Conservation (phyloP, 2,329 filamentous ascomycete species). For the Whalleya microplaca region DNA sequence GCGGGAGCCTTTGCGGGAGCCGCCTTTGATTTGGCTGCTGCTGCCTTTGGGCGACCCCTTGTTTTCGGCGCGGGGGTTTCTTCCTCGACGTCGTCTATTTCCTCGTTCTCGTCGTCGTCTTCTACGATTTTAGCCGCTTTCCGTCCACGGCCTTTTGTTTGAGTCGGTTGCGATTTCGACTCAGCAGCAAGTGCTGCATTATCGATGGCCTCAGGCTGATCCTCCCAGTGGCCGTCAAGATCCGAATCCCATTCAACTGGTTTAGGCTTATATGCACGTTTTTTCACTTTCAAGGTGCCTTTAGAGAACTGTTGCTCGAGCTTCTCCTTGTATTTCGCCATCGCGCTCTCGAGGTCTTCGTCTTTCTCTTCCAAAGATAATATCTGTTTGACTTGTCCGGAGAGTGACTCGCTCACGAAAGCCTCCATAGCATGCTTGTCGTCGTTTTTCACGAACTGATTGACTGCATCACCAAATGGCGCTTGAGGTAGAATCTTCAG, state of each 20-base stretch:
- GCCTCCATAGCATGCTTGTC: constrained; percentile 90
- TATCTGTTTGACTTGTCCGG: constrained; percentile 71
- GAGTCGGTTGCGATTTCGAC: constrained; percentile 28
- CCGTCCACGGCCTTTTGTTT: constrained; percentile 37
- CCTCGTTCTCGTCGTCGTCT: constrained; percentile 54
- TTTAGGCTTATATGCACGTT: constrained; percentile 69
- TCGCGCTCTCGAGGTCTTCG: constrained; percentile 71
- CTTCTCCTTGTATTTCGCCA: constrained; percentile 71
- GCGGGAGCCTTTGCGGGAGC: constrained; percentile 32
- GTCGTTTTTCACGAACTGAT: constrained; percentile 91
- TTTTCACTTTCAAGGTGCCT: constrained; percentile 60
- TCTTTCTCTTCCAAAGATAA: constrained; percentile 67
- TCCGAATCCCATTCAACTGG: constrained; percentile 89
- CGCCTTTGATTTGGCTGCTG: constrained; percentile 37
- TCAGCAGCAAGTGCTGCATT: constrained; percentile 43
- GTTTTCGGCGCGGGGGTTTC: constrained; percentile 41
- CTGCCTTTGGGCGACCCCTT: constrained; percentile 39
- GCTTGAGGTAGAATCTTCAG: constrained; percentile 93
- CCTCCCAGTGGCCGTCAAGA: constrained; percentile 82
- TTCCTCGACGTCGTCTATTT: constrained; percentile 55
- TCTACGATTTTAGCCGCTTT: constrained; percentile 39
- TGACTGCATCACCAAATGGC: constrained; percentile 89
- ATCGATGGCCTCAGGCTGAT: constrained; percentile 71
- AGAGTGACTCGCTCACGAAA: constrained; percentile 74
- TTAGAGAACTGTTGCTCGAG: constrained; percentile 73